Evolutionary conservation across 1,284 basidiomycete species (phyloP), one percentile per base, ranked within the genome.

Genomic region (Leccinum subrobustum): DNA sequence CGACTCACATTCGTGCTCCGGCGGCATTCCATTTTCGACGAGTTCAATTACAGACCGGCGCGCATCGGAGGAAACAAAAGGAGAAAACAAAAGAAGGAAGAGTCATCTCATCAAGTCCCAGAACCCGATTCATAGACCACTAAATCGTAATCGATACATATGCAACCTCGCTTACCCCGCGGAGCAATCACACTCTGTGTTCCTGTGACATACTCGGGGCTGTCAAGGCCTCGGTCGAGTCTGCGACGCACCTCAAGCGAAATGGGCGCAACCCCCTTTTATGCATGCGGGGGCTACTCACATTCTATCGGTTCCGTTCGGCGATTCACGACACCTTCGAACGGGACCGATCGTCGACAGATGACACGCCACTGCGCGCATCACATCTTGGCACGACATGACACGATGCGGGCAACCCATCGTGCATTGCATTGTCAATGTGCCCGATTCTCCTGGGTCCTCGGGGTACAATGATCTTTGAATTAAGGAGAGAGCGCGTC

Each of bases 181-280:
- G 5, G 92, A 95, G 78, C 96, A 96, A 76, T 96, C 94, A 77
- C 93, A 95, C 63, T 92, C 92, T 25, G 90, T 92, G 78, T 96
- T 95, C 92, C 89, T 20, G 52, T 44, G 39, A 29, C 27, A 56
- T 37, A 4, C 18, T 20, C 2, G 25, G 12, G 3, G n/a, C 1
- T 44, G 23, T 54, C 56, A 52, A 39, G 51, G 50, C 48, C 42
- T 65, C 29, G 18, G 29, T 55, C 23, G 53, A 50, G 39, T 48
- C 23, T 52, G 35, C 18, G 42, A 52, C 42, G 39, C 25, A 18
- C 31, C 20, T 31, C 50, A 39, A 39, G 9, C 51, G 37, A 52
- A 25, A 27, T 23, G 48, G 48, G 20, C 23, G 23, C 47, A 50
- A 8, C 4, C 48, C 12, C 48, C 25, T 16, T 27, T 51, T 11